Evolutionary conservation across 495 filamentous ascomycete genomes (phyloP), one percentile per base, ranked within the genome.

Genomic region (Tuber magnatum): DNA sequence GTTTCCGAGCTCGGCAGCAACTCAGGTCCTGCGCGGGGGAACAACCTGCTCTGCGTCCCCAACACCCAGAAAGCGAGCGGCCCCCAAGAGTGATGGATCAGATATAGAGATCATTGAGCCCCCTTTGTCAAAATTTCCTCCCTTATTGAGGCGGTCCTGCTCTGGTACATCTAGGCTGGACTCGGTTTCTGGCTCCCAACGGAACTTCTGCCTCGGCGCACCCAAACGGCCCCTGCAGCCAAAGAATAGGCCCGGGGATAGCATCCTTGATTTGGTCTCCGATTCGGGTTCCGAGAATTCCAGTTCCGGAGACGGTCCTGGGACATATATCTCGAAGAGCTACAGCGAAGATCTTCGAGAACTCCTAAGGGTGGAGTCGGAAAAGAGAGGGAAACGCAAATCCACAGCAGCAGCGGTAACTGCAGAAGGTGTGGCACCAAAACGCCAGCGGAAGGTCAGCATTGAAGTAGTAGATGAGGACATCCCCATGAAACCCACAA

Each of bases 311-410:
- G 56, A 65, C 16, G 56, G 56, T 8, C 56, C 56, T 32, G 56
- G 44, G 28, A 24, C 22, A 28, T 46, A 61, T 75, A 51, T 39
- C 18, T 35, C 70, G 41, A 56, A 41, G 22, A 18, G 8, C 40
- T 75, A 71, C 6, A 70, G 71, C 32, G 74, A 72, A 51, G 75
- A 51, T 10, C 71, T 35, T 42, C 75, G 65, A 51, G 42, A 40
- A 22, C 40, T 43, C 48, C 20, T n/a, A 28, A 48, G 22, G 8
- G 70, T 51, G 38, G n/a, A 70, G 32, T 20, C n/a, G 2, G 41
- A 4, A 41, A 38, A 14, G n/a, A 51, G 20, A 32, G 40, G 56
- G 75, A 44, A 69, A 44, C 69, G 40, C 6, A 78, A 51, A 28
- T 38, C 61, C 1, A 28, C 39, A 69, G 40, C 42, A 24, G 43